Evolutionary conservation across 306 rosid species (phyloP), one percentile per base, ranked within the genome.

Genomic region (Fragaria vesca): DNA sequence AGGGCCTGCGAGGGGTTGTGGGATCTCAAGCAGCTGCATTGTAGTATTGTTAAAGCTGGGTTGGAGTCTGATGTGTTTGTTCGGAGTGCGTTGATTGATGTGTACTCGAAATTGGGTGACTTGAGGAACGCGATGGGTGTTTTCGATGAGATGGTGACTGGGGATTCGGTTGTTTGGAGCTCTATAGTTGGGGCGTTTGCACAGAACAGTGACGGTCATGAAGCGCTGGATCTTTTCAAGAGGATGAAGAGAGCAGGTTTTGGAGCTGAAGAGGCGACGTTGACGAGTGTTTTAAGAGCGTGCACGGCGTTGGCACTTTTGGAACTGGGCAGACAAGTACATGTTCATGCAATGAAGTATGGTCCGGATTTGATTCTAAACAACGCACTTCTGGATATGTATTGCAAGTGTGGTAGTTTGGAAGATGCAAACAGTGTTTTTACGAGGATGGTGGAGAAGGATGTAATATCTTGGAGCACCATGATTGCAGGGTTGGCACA

Each of bases 401-500:
- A 92, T 80, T 92, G 94, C 86, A 94, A 92, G 83, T 92, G 97
- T 58, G 97, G 97, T 77, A 87, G 89, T 79, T 76, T 92, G 72
- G 91, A 89, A 71, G 96, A 94, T 81, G 93, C 96, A 18, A 85
- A 89, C 74, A 72, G 81, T 38, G 73, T 89, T 77, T 94, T 94
- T 74, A 78, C 78, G 16, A 77, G 82, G 83, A 92, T 89, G 92
- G 71, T 62, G 17, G 78, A 72, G 83, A 94, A 89, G 85, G 98
- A 94, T 15, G 94, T 94, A 20, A 90, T 94, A 76, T 90, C 98
- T 43, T 94, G 96, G 97, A 91, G 96, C 87, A 94, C 97, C 76
- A 90, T 94, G 98, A 90, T 94, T 83, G 78, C 91, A 40, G 98
- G 97, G 75, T 81, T 88, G 62, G 98, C 97, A 30, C 97, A 92